Evolutionary conservation across 1,284 basidiomycete species (phyloP), one percentile per base, ranked within the genome.

Genomic region (Boletus mariae): DNA sequence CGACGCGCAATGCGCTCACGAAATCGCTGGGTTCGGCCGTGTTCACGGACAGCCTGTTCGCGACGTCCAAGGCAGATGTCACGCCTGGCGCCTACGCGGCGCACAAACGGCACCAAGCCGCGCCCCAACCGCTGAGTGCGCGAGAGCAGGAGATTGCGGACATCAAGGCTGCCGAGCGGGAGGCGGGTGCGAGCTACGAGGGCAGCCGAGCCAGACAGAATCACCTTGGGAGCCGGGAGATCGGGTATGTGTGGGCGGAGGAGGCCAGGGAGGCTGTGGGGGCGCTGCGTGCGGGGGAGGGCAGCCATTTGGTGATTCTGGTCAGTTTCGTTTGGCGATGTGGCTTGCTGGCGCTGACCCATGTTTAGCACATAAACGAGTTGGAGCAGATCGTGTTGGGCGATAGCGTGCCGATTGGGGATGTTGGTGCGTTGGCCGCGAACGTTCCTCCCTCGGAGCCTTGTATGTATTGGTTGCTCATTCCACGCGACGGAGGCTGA

Each of bases 1-100:
- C 92, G 1, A 86, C 87, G 1, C 83, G 92, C 48, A 77, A 79
- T 26, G 81, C 86, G 7, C 76, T 95, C 20, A 77, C 86, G 45
- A 92, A 85, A 69, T 76, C 82, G 5, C 78, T 95, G 1, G 92
- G 92, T 43, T 87, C 82, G 44, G 73, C 20, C 20, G 20, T 84
- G 53, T 92, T 94, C 70, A 81, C 83, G 12, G 87, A 92, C 65
- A 80, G 82, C 51, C 76, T 95, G 54, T 94, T 92, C 67, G 92
- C 92, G 0, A 94, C 90, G 0, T 81, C 82, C 51, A 87, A 85
- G 63, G 76, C 77, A 26, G 84, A 92, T 65, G 61, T 87, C 38
- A 83, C 83, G 4, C 71, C 82, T 1, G 78, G 79, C 41, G 82
- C 87, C 1, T 92, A 94, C 63, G 76, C 77, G n/a, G 79, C 82